Conservation (phyloP, 2,329 filamentous ascomycete species). For the Botrytis fragariae region DNA sequence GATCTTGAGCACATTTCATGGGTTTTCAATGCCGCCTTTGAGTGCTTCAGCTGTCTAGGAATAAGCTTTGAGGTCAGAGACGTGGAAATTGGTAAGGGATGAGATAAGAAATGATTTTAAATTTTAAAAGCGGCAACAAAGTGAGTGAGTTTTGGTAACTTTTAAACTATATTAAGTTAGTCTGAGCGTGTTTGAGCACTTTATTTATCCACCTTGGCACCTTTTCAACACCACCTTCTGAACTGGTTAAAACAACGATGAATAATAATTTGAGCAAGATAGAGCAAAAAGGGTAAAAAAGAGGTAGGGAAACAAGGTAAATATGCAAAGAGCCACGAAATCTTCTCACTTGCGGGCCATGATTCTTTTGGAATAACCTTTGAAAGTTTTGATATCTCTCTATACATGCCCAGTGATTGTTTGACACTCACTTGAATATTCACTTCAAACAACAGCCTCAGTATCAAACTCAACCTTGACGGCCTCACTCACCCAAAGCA, state of each 20-base stretch:
- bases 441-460: background rate
- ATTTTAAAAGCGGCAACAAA: background rate
- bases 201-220: conserved; percentile 15
- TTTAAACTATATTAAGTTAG: background rate
- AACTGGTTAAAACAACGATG: conserved; percentile 6
- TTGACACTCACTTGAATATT: background rate
- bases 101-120: background rate
- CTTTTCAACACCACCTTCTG: background rate
- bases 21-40: background rate
- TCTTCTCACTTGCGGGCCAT: background rate
- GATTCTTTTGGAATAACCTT: background rate
- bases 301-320: background rate
- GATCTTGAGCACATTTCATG: background rate
- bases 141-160: background rate
- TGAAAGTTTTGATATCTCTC: background rate
- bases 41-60: background rate
- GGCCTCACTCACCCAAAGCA: background rate
- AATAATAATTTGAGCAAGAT: conserved; percentile 9
- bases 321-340: background rate
- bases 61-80: background rate
- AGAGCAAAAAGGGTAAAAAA: background rate
- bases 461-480: conserved; percentile 1
- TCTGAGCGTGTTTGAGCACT: conserved; percentile 21
- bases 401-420: background rate
- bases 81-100: fast-evolving